Evolutionary conservation across 768 basidiomycete species (phyloP), one percentile per base, ranked within the genome.

Genomic region (Suillus clintonianus): DNA sequence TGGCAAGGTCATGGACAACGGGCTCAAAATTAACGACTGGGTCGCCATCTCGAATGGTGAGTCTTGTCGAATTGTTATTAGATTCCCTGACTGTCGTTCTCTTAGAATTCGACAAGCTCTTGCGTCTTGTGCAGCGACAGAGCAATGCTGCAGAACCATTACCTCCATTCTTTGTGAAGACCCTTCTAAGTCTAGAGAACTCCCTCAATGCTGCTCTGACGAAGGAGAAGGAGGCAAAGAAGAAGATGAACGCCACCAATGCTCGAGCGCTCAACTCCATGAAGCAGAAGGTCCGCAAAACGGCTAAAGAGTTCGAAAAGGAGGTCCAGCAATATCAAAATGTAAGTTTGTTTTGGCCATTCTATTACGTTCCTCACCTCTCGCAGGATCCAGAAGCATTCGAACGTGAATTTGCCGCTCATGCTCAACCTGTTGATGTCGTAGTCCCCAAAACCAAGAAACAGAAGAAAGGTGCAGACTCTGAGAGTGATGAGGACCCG

Each of bases 201-300:
- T 87, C 92, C 11, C 78, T 97, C 69, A 90, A 87, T 68, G 80
- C 77, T 30, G 87, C 94, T 7, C 77, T 92, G 48, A 81, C 89
- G 11, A 92, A 92, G 75, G 95, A 97, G 77, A 97, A 96, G 76
- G 89, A 91, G 64, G 76, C 94, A 11, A 92, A 92, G 80, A 97
- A 98, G 80, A 98, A 97, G 80, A 94, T 96, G 90, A 97, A 95
- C 68, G 91, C 94, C 2, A 90, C 85, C 65, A 96, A 96, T 70
- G 92, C 95, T 45, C 95, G 93, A 71, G 94, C 95, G 2, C 84
- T 99, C 67, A 98, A 94, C 59, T 91, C 92, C n/a, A 91, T 98
- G 89, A 98, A 96, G 79, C 97, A 99, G 79, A 97, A 96, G 77
- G 84, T 98, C 61, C 96, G 92, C 81, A 99, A 96, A 80, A 85